Conservation (phyloP, 2,329 filamentous ascomycete genomes). For the Exutisphaerella laricina region DNA sequence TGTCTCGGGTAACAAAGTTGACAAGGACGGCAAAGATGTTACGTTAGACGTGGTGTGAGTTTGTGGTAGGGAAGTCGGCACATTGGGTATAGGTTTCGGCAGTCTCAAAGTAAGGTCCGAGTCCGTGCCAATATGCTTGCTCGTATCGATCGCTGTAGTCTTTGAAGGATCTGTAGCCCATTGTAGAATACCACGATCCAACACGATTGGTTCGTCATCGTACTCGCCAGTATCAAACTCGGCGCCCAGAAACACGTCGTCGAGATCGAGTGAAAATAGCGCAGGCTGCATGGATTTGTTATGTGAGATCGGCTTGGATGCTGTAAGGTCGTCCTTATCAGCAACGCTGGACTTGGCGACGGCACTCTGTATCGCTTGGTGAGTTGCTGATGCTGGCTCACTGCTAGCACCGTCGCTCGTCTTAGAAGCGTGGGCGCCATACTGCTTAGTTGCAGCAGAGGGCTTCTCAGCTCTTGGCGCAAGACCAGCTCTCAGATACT, state of each 20-base stretch:
- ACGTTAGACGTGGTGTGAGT: slow-evolving; percentile 16
- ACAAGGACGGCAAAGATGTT: slow-evolving; percentile 13
- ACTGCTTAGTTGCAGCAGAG: neutral
- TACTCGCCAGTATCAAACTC: slow-evolving; percentile 21
- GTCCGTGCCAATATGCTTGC: slow-evolving; percentile 21
- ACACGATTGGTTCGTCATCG: slow-evolving; percentile 28
- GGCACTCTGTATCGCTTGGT: neutral
- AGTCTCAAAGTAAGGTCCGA: slow-evolving; percentile 25
- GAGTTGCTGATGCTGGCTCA: neutral
- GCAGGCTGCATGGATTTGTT: slow-evolving; percentile 12
- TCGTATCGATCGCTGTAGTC: slow-evolving; percentile 1
- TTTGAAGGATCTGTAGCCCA: slow-evolving; percentile 22
- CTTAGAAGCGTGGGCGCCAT: neutral
- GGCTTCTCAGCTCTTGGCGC: slow-evolving; percentile 33
- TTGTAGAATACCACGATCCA: slow-evolving; percentile 34
- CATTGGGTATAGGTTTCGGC: slow-evolving; percentile 17
- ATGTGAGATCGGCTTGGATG: neutral
- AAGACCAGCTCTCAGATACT: slow-evolving; percentile 48
- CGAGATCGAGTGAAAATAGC: slow-evolving; percentile 24
- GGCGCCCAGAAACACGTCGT: slow-evolving; percentile 29
- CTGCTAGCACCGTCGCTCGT: neutral
- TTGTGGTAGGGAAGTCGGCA: slow-evolving; percentile 9
- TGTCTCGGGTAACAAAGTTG: slow-evolving; percentile 10
- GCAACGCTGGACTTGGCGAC: neutral
- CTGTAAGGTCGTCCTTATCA: neutral